These are phyloP conservation scores for Penicillium sp. DNA, from an alignment of 2,329 filamentous ascomycete genomes.

Conservation along the genomic window DNA sequence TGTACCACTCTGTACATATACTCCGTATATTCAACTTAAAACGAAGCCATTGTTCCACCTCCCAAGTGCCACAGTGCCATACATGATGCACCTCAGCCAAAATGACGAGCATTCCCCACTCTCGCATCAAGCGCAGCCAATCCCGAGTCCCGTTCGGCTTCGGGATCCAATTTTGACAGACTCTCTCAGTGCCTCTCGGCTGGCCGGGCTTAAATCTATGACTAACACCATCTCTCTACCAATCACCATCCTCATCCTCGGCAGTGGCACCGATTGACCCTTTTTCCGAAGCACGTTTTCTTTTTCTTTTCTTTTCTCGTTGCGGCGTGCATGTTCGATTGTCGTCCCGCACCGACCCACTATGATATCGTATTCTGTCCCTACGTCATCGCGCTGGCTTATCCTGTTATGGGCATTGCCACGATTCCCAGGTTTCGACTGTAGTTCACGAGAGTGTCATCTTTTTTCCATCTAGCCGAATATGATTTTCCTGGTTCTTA, in stretches of 20 bases:
- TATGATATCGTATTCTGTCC: slow-evolving; percentile 22
- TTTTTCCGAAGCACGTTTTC: slow-evolving; percentile 5
- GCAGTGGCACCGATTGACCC: slow-evolving; percentile 12
- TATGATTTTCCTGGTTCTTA: background rate
- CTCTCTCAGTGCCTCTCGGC: background rate
- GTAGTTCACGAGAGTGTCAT: background rate
- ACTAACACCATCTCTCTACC: slow-evolving; percentile 4
- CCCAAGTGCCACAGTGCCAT: too few relatives aligned
- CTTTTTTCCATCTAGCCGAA: background rate
- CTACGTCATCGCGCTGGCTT: slow-evolving; percentile 26
- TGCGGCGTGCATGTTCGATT: too few relatives aligned
- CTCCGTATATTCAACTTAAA: background rate
- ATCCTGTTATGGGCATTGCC: slow-evolving; percentile 26
- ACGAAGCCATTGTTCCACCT: background rate
- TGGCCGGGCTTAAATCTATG: slow-evolving; percentile 12
- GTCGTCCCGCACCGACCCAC: slow-evolving; percentile 17
- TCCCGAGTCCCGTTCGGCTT: slow-evolving; percentile 9
- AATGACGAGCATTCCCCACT: slow-evolving; percentile 12
- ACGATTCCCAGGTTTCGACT: slow-evolving; percentile 4
- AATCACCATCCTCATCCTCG: slow-evolving; percentile 4
- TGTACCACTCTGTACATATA: background rate
- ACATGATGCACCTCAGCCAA: too few relatives aligned
- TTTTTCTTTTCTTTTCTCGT: background rate
- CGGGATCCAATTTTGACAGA: slow-evolving; percentile 4
- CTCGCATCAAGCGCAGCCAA: slow-evolving; percentile 19